phyloP scores from a whole-genome alignment of 192 early-diverging fungal genomes.

The Coemansia sp. region DNA sequence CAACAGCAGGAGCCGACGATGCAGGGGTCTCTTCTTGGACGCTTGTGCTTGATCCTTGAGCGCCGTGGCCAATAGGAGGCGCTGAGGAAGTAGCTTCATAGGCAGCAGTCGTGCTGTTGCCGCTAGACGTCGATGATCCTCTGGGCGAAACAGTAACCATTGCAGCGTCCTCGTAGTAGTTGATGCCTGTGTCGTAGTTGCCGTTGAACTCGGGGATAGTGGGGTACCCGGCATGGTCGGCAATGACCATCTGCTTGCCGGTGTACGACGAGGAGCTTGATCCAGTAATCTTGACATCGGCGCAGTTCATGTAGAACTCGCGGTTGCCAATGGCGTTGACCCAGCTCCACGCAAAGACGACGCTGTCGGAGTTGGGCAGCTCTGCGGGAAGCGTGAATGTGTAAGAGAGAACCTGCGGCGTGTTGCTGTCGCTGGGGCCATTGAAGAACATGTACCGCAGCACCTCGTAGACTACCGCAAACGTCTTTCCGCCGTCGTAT shows the following conservation, averaged over 20 bases:
- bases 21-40: background rate
- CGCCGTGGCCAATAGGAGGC: background rate
- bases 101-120: constrained; percentile 1
- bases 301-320: constrained; percentile 78
- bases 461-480: constrained; percentile 57
- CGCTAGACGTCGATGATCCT: constrained; percentile 12
- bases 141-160: constrained; percentile 29
- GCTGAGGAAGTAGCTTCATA: background rate
- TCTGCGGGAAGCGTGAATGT: constrained; percentile 58
- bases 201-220: constrained; percentile 58
- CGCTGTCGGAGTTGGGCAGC: constrained; percentile 50
- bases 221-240: constrained; percentile 58
- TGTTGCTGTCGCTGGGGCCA: constrained; percentile 16
- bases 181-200: constrained; percentile 34
- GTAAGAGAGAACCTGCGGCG: constrained; percentile 15
- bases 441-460: constrained; percentile 51
- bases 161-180: constrained; percentile 22
- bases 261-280: constrained; percentile 38
- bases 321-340: constrained; percentile 69
- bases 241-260: constrained; percentile 56
- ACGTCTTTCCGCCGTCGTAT: constrained; percentile 55
- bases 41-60: background rate
- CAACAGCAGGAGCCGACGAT: background rate
- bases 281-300: constrained; percentile 66
- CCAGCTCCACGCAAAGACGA: constrained; percentile 68